A percentile compares a stretch with the other conserved stretches of the same genome.
Evolutionary conservation across 2,329 filamentous ascomycete species (phyloP).

Genomic region (Curvularia sp.): DNA sequence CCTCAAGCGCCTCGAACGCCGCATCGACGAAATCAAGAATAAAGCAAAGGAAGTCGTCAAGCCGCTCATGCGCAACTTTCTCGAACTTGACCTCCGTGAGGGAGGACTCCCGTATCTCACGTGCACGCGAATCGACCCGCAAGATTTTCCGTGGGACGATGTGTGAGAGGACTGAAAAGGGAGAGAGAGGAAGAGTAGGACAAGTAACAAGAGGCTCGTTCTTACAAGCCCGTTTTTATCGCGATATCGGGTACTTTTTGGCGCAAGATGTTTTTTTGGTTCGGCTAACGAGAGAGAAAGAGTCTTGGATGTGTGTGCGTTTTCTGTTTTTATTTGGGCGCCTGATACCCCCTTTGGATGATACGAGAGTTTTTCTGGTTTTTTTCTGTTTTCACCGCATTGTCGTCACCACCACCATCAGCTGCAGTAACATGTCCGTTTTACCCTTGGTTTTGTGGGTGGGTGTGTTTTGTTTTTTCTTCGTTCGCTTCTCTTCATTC

Average conservation of each 20-base stretch:
- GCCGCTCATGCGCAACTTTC: slow-evolving; percentile 82
- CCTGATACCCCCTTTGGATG: slow-evolving; percentile 23
- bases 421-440: background rate
- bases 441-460: too few relatives aligned
- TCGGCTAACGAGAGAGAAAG: background rate
- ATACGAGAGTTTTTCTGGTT: background rate
- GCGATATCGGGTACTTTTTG: too few relatives aligned
- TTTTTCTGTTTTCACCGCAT: too few relatives aligned
- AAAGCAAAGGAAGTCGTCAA: slow-evolving; percentile 82
- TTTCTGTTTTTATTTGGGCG: slow-evolving; percentile 3
- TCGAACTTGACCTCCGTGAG: slow-evolving; percentile 77
- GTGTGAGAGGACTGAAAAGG: background rate
- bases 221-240: too few relatives aligned
- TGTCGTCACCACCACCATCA: background rate
- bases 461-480: too few relatives aligned
- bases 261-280: too few relatives aligned
- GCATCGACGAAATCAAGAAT: slow-evolving; percentile 86
- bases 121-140: slow-evolving; percentile 67
- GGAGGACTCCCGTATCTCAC: slow-evolving; percentile 66
- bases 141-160: slow-evolving; percentile 68
- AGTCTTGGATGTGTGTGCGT: background rate
- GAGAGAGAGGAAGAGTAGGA: too few relatives aligned
- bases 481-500: too few relatives aligned
- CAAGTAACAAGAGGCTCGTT: too few relatives aligned
- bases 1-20: slow-evolving; percentile 80